A percentile compares a stretch with the other conserved stretches of the same genome.
Conservation (phyloP, 202 grass and related monocot genomes). For the Schoenoplectus triqueter region DNA sequence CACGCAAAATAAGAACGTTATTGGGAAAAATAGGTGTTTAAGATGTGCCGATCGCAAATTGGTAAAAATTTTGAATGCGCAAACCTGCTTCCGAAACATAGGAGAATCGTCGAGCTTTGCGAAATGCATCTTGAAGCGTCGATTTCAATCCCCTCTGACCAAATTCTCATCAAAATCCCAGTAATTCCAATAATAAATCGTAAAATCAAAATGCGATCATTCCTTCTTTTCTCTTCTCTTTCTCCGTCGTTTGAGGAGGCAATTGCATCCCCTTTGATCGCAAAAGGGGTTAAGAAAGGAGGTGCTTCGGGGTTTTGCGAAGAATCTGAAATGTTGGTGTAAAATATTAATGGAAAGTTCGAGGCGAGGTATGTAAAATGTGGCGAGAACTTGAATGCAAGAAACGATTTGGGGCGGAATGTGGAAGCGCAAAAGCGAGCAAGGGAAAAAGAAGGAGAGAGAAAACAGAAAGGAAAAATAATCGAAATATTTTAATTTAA, state of each 20-base stretch:
- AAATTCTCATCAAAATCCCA: slow-evolving; percentile 50
- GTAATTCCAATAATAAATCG: slow-evolving; percentile 20
- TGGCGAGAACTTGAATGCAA: slow-evolving; percentile 48
- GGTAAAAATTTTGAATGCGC: slow-evolving; percentile 21
- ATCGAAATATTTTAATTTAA: neutral
- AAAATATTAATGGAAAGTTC: slow-evolving; percentile 47
- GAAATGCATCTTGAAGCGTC: slow-evolving; percentile 66
- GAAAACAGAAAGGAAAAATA: neutral
- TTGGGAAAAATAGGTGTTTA: neutral
- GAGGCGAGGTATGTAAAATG: slow-evolving; percentile 48
- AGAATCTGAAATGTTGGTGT: slow-evolving; percentile 24
- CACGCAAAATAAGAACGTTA: slow-evolving; percentile 1
- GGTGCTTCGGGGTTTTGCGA: neutral
- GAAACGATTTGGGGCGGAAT: slow-evolving; percentile 33
- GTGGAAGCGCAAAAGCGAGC: slow-evolving; percentile 30
- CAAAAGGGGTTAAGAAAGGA: slow-evolving; percentile 32
- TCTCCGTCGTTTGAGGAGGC: slow-evolving; percentile 19
- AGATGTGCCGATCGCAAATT: slow-evolving; percentile 35
- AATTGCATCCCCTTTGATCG: neutral
- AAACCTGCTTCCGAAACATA: slow-evolving; percentile 98
- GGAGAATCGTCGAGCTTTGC: slow-evolving; percentile 95
- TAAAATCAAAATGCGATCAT: slow-evolving; percentile 29
- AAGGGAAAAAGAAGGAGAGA: slow-evolving; percentile 31
- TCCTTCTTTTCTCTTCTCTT: slow-evolving; percentile 2
- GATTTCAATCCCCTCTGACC: slow-evolving; percentile 33